A percentile compares a stretch with the other conserved stretches of the same genome.
Conservation (phyloP, 192 early-diverging fungal species). For the Podila verticillata region DNA sequence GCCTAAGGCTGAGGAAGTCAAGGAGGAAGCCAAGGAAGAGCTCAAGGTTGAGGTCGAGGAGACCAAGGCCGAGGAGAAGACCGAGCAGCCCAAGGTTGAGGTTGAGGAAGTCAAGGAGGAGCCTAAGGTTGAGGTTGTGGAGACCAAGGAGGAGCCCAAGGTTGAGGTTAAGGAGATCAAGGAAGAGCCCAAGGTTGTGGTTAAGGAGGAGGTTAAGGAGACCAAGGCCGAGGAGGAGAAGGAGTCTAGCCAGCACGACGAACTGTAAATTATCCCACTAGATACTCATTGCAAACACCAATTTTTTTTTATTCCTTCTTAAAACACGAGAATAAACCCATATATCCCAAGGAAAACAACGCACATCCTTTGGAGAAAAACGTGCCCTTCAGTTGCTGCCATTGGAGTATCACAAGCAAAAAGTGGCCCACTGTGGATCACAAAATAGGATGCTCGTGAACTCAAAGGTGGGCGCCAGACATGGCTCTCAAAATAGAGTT, state of each 20-base stretch:
- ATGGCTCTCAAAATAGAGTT: too few species aligned
- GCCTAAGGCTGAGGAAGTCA: constrained; percentile 6
- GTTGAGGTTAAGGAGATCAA: constrained; percentile 2
- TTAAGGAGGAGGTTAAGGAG: constrained; percentile 11
- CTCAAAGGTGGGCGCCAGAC: too few species aligned
- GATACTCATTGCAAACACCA: not conserved
- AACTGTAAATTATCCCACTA: constrained; percentile 41
- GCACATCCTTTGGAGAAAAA: too few species aligned
- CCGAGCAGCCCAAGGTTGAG: constrained; percentile 9
- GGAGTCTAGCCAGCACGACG: constrained; percentile 46
- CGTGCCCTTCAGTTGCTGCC: too few species aligned
- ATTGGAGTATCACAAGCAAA: too few species aligned
- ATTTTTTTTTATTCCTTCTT: not conserved
- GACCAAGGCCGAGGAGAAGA: constrained; percentile 11
- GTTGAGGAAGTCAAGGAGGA: constrained; percentile 12
- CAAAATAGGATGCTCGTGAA: too few species aligned
- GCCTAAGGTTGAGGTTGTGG: constrained; percentile 9
- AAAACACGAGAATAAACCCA: not conserved
- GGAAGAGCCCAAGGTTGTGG: constrained; percentile 1
- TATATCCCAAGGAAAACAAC: not conserved
- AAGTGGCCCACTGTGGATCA: too few species aligned
- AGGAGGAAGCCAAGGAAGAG: constrained; percentile 7
- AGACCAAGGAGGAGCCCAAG: not conserved
- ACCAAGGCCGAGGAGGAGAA: constrained; percentile 14
- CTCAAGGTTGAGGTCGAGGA: constrained; percentile 7